Conservation (phyloP, 2,329 filamentous ascomycete genomes). For the Trichoderma sp. region DNA sequence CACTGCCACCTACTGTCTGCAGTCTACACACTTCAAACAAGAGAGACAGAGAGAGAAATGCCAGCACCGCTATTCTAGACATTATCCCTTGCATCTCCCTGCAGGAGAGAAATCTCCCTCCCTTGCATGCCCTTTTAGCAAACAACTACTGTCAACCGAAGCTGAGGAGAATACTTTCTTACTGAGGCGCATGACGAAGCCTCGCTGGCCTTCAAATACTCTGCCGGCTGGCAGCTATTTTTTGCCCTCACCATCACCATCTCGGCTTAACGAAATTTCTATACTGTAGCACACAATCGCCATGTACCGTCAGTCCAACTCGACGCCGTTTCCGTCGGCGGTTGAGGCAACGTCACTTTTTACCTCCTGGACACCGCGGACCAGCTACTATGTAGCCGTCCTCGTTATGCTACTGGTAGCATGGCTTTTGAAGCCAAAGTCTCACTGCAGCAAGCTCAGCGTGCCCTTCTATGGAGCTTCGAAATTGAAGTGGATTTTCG, state of each 20-base stretch:
- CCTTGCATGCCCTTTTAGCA: neutral
- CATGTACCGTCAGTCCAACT: slow-evolving; percentile 9
- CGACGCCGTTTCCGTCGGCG: neutral
- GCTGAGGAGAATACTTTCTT: neutral
- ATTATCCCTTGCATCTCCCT: neutral
- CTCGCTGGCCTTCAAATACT: neutral
- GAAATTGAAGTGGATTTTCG: slow-evolving; percentile 51
- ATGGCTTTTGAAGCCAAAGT: slow-evolving; percentile 3
- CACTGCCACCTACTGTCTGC: neutral
- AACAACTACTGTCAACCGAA: neutral
- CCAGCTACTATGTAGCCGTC: neutral
- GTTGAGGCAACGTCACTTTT: neutral
- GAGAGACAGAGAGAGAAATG: neutral
- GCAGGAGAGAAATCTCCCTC: neutral
- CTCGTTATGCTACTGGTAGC: neutral
- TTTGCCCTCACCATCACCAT: neutral
- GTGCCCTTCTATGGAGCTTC: slow-evolving; percentile 49
- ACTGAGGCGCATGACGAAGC: neutral
- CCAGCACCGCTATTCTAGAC: neutral
- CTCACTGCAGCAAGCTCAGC: slow-evolving; percentile 29
- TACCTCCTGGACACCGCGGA: neutral
- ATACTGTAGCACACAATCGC: neutral
- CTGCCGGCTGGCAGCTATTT: neutral
- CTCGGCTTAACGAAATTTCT: neutral
- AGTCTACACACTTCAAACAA: neutral